Conservation (phyloP, 1,284 basidiomycete species). For the Ustilago bromivora region DNA sequence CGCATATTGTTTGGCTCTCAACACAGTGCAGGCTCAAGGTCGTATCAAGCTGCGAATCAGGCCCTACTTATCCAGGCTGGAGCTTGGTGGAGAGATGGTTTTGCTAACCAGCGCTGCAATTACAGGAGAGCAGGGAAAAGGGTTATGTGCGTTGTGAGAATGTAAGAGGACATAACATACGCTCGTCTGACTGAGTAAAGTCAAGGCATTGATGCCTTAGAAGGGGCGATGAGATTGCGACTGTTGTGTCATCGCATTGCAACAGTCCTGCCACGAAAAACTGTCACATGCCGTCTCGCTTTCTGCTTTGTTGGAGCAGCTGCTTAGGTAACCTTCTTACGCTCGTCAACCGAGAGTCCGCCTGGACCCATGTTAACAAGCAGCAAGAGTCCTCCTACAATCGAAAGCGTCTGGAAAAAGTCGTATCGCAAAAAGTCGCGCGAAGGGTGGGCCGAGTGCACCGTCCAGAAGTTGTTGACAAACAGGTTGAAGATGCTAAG, state of each 20-base stretch:
- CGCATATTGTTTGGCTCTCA: neutral
- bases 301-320: neutral
- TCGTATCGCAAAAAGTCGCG: slow-evolving; percentile 87
- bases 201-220: neutral
- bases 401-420: slow-evolving; percentile 75
- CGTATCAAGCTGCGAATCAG: neutral
- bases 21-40: neutral
- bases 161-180: neutral
- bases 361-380: slow-evolving; percentile 98
- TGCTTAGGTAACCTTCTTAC: slow-evolving; percentile 82
- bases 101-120: slow-evolving; percentile 1
- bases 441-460: slow-evolving; percentile 89
- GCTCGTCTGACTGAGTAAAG: neutral
- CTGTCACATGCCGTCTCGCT: neutral
- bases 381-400: slow-evolving; percentile 95
- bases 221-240: neutral
- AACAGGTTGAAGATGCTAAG: slow-evolving; percentile 88
- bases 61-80: neutral
- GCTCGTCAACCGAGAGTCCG: slow-evolving; percentile 97
- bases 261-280: neutral
- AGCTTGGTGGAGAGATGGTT: neutral
- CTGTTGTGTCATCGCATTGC: neutral
- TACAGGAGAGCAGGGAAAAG: slow-evolving; percentile 1
- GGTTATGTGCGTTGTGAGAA: neutral
- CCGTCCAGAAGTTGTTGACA: slow-evolving; percentile 98